These are phyloP conservation scores for Phytophthora pinifolia DNA, from an alignment of 352 stramenopile species.

Conservation along the genomic window DNA sequence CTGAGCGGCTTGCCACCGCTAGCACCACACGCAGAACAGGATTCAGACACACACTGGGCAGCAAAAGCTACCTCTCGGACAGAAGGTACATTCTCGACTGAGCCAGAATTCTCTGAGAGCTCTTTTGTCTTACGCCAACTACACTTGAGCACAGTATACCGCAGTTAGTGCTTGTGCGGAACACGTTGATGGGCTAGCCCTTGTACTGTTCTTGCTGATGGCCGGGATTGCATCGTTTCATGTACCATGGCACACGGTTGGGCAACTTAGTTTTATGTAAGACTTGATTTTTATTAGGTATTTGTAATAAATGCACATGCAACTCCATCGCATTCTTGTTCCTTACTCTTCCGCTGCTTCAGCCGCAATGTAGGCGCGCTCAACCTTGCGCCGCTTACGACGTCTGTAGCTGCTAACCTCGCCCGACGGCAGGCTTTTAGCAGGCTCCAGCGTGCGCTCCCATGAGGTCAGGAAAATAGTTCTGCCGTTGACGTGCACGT, in stretches of 20 bases:
- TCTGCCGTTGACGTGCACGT: not conserved
- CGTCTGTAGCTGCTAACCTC: not conserved
- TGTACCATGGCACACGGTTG: not conserved
- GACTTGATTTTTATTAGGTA: not conserved
- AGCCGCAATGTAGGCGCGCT: not conserved
- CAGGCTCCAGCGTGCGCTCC: not conserved
- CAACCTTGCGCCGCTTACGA: not conserved
- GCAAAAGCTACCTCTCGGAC: no score
- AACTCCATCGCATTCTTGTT: not conserved
- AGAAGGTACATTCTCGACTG: no score
- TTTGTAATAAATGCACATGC: no score
- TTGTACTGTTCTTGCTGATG: conserved; percentile 3
- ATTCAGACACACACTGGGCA: no score
- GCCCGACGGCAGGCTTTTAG: not conserved
- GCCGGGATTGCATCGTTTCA: not conserved
- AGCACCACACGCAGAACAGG: no score
- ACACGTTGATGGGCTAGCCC: not conserved
- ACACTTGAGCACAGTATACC: no score
- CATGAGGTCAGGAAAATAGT: not conserved
- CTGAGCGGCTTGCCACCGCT: no score
- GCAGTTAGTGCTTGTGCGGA: no score
- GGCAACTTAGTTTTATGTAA: not conserved
- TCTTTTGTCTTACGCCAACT: no score
- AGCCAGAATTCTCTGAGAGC: no score
- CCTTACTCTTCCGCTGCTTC: not conserved